These are phyloP conservation scores for Trichosporon asahii DNA, from an alignment of 1,284 basidiomycete genomes.

Conservation along the genomic window DNA sequence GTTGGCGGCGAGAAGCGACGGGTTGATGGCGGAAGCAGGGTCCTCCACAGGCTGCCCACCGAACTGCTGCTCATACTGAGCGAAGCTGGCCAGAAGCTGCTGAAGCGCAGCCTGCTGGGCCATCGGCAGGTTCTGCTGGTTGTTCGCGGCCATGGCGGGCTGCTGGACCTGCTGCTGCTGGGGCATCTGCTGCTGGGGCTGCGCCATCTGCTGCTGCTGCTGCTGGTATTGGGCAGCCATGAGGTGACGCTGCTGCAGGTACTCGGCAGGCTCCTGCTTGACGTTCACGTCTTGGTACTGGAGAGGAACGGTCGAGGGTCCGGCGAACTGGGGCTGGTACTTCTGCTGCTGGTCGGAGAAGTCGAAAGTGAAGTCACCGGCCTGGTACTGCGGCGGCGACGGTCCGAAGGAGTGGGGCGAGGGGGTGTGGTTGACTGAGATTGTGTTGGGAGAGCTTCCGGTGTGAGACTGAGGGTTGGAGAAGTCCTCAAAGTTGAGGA, in stretches of 20 bases:
- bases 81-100: conserved; percentile 40
- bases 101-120: conserved; percentile 45
- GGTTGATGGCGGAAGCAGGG: conserved; percentile 26
- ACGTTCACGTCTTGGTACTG: conserved; percentile 22
- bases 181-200: conserved; percentile 3
- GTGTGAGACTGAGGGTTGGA: conserved; percentile 31
- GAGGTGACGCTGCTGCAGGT: conserved; percentile 4
- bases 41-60: conserved; percentile 24
- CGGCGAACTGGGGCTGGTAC: conserved; percentile 5
- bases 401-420: conserved; percentile 32
- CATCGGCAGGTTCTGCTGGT: conserved; percentile 26
- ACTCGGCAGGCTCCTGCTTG: conserved; percentile 45
- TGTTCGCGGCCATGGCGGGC: not conserved
- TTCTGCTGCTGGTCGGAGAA: conserved; percentile 31
- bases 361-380: conserved; percentile 32
- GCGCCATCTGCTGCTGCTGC: conserved; percentile 12
- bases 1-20: conserved; percentile 27
- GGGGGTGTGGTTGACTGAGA: conserved; percentile 45
- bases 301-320: conserved; percentile 7
- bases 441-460: conserved; percentile 33
- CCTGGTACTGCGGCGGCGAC: conserved; percentile 28
- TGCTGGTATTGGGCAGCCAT: conserved; percentile 11
- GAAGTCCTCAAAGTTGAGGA: conserved; percentile 46
- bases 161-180: conserved; percentile 8
- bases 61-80: conserved; percentile 39